A percentile compares a stretch with the other conserved stretches of the same genome.
Evolutionary conservation across 2,329 filamentous ascomycete species (phyloP).

Genomic region (Aspergillus sp.): DNA sequence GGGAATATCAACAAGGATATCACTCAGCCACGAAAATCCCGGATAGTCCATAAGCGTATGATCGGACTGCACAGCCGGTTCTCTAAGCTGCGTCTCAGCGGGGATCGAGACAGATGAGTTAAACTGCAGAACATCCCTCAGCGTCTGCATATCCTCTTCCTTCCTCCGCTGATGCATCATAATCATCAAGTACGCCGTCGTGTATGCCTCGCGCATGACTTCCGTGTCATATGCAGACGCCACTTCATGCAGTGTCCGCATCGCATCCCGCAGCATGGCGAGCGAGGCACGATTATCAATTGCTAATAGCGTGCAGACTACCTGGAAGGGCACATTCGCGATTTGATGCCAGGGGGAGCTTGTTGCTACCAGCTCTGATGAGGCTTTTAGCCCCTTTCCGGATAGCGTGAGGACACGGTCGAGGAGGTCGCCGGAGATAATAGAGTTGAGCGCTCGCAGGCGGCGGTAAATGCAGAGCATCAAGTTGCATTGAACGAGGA

Average conservation of each 20-base stretch:
- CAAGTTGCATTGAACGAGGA: conserved; percentile 60
- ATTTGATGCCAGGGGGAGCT: conserved; percentile 63
- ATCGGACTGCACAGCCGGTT: conserved; percentile 18
- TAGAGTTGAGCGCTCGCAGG: conserved; percentile 55
- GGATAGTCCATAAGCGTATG: conserved; percentile 35
- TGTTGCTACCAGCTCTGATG: conserved; percentile 51
- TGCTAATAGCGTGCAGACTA: conserved; percentile 60
- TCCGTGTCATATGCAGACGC: conserved; percentile 51
- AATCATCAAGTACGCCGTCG: conserved; percentile 59
- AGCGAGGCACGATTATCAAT: conserved; percentile 59
- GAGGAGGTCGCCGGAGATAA: conserved; percentile 49
- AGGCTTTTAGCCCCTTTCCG: conserved; percentile 51
- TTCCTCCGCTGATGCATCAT: conserved; percentile 57
- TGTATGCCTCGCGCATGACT: conserved; percentile 58
- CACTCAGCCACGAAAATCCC: conserved; percentile 50
- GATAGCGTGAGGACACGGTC: conserved; percentile 55
- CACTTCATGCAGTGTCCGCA: conserved; percentile 53
- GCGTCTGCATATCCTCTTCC: conserved; percentile 46
- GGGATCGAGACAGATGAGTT: conserved; percentile 37
- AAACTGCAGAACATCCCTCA: conserved; percentile 46
- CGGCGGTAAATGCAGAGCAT: conserved; percentile 61
- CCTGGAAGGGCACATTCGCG: conserved; percentile 64
- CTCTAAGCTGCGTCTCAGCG: conserved; percentile 12
- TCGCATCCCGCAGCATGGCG: conserved; percentile 54
- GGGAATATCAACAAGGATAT: conserved; percentile 51